Conservation (phyloP, 2,329 filamentous ascomycete species). For the Parasarocladium wereldwijsianum region DNA sequence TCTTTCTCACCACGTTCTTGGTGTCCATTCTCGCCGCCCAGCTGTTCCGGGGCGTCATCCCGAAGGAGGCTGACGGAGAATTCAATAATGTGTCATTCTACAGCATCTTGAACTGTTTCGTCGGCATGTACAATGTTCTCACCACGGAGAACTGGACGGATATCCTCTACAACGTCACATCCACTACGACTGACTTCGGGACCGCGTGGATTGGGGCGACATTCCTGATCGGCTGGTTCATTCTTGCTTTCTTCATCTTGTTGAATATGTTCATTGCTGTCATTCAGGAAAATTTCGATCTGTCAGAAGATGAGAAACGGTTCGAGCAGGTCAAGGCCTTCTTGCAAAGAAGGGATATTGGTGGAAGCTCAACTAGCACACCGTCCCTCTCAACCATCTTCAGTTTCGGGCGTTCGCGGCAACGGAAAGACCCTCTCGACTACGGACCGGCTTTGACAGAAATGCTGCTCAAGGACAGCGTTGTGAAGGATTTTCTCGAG, state of each 20-base stretch:
- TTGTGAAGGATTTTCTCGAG: conserved; percentile 88
- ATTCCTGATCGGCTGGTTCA: conserved; percentile 92
- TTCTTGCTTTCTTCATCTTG: conserved; percentile 86
- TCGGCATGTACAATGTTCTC: conserved; percentile 94
- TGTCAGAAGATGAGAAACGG: conserved; percentile 95
- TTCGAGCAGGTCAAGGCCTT: conserved; percentile 94
- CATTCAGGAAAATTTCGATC: conserved; percentile 98
- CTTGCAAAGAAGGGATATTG: conserved; percentile 77
- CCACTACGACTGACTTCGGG: conserved; percentile 45
- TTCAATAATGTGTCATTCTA: conserved; percentile 62
- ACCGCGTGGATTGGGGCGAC: conserved; percentile 89
- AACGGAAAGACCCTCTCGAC: conserved; percentile 69
- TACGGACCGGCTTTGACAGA: conserved; percentile 86
- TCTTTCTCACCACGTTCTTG: conserved; percentile 89
- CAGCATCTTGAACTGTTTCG: conserved; percentile 87
- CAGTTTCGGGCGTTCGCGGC: conserved; percentile 41
- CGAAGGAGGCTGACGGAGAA: conserved; percentile 47
- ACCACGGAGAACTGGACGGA: conserved; percentile 94
- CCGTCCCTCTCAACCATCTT: conserved; percentile 62
- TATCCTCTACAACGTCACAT: conserved; percentile 71
- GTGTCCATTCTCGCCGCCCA: conserved; percentile 88
- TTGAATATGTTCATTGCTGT: conserved; percentile 99
- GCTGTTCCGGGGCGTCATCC: conserved; percentile 78
- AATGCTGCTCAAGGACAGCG: conserved; percentile 91
- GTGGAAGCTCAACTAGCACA: conserved; percentile 55